Evolutionary conservation across 805 yeast genomes (phyloP).

Genomic region (Cephaloascus albidus): DNA sequence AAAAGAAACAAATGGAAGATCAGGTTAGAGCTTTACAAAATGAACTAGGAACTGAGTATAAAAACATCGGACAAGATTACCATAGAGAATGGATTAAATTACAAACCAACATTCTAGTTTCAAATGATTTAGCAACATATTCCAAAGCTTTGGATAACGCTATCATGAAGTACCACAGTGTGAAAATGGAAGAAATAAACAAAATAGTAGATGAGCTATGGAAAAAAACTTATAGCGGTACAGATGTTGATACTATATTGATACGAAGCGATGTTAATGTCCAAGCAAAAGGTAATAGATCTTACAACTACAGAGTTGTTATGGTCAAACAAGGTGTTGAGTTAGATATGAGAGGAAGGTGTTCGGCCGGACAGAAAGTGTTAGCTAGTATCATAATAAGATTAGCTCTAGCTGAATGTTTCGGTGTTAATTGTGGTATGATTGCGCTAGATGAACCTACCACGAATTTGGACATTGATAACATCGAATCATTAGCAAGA

Average conservation of each 20-base stretch:
- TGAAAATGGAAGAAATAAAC: conserved; percentile 91
- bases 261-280: conserved; percentile 70
- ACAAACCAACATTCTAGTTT: conserved; percentile 66
- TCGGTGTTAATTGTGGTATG: conserved; percentile 91
- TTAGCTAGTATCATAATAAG: conserved; percentile 87
- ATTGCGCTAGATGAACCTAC: conserved; percentile 98
- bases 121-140: conserved; percentile 75
- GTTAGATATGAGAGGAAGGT: conserved; percentile 95
- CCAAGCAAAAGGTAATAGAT: conserved; percentile 42
- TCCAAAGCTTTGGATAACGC: conserved; percentile 85
- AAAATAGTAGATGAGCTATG: conserved; percentile 82
- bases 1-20: conserved; percentile 70
- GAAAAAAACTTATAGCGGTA: conserved; percentile 90
- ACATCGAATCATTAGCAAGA: conserved; percentile 78
- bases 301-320: conserved; percentile 88
- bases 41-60: conserved; percentile 66
- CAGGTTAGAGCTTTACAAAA: conserved; percentile 46
- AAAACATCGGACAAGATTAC: conserved; percentile 53
- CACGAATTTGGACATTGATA: conserved; percentile 85
- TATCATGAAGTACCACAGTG: conserved; percentile 83
- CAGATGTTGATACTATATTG: conserved; percentile 87
- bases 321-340: conserved; percentile 91
- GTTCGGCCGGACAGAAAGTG: conserved; percentile 97
- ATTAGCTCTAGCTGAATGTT: conserved; percentile 88
- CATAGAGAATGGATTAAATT: conserved; percentile 65